Evolutionary conservation across 2,329 filamentous ascomycete genomes (phyloP), one percentile per base, ranked within the genome.

Genomic region (Thyridium curvatum): DNA sequence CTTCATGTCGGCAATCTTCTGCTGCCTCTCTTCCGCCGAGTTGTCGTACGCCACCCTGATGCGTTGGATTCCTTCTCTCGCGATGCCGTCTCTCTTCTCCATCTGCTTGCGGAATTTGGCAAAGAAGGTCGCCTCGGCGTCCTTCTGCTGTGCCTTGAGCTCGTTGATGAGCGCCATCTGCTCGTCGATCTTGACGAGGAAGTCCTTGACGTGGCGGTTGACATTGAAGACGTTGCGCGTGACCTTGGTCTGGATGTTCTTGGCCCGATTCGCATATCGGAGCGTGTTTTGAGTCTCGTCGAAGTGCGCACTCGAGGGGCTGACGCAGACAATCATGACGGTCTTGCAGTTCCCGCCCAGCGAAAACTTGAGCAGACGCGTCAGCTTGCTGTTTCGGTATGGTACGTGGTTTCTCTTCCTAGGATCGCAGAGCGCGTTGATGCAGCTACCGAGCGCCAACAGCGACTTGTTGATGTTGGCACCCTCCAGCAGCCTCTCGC

Each of bases 401-500:
- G 93, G 93, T 12, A 98, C 86, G 61, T 98, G 93, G 49, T 94
- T 93, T 48, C 80, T 84, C 65, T 93, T 94, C 37, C 88, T 79
- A 4, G 86, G 80, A 56, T 98, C 93, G 65, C 93, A 98, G 13
- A 98, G 79, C 5, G 93, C 94, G 53, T 98, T 98, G 72, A 98
- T 98, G 65, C 93, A 98, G 62, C 91, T 91, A 45, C 93, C 93
- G 8, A 98, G 69, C 0, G 93, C 91, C 13, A 98, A 79, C 3
- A 98, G 73, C 2, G 93, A 98, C 58, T 97, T 96, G 77, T 98
- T 98, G 77, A 98, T 98, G 63, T 98, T 98, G 52, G 93, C 93
- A 46, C 93, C 93, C 62, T 98, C 93, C 12, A 90, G 72, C 30
- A 98, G 68, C 30, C 93, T 77, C 58, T 95, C 91, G 40, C 93